Percentiles rank a stretch among this genome's conserved stretches.
These are phyloP conservation scores for Colletotrichum lentis DNA, from an alignment of 2,329 filamentous ascomycete genomes.

Conservation along the genomic window DNA sequence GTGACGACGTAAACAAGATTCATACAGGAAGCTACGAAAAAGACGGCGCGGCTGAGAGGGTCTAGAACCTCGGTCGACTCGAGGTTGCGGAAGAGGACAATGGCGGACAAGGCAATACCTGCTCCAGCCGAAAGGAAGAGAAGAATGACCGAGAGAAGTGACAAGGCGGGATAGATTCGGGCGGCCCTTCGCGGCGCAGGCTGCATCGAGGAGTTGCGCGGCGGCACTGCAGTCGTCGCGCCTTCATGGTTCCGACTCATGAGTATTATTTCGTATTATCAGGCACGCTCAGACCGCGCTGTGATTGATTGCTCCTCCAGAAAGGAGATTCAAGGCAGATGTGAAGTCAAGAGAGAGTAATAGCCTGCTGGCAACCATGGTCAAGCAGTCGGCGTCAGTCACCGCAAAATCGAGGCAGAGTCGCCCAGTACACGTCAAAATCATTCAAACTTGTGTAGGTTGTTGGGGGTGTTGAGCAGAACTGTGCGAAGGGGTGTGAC, in stretches of 20 bases:
- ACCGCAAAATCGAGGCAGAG: slow-evolving; percentile 7
- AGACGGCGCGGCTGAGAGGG: slow-evolving; percentile 31
- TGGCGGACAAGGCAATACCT: slow-evolving; percentile 25
- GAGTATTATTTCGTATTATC: slow-evolving; percentile 27
- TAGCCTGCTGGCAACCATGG: neutral
- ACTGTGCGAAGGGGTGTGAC: neutral
- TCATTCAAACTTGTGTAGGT: slow-evolving; percentile 11
- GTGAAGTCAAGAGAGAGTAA: neutral
- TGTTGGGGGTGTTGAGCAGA: neutral
- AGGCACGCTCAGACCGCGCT: neutral
- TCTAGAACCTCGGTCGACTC: slow-evolving; percentile 25
- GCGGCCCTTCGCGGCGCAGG: slow-evolving; percentile 3
- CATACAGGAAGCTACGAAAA: slow-evolving; percentile 32
- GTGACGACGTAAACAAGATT: slow-evolving; percentile 28
- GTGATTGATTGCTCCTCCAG: neutral
- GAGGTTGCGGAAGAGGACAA: slow-evolving; percentile 21
- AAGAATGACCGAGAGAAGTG: slow-evolving; percentile 19
- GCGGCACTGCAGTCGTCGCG: slow-evolving; percentile 34
- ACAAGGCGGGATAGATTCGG: slow-evolving; percentile 24
- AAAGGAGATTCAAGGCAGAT: too few species aligned
- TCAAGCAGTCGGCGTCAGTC: neutral
- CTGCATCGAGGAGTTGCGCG: slow-evolving; percentile 4
- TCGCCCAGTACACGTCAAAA: slow-evolving; percentile 8
- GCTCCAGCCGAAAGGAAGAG: slow-evolving; percentile 20
- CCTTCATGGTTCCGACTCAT: slow-evolving; percentile 28